phyloP scores from a whole-genome alignment of 148 eudicot genomes.

The Camellia granthamiana region DNA sequence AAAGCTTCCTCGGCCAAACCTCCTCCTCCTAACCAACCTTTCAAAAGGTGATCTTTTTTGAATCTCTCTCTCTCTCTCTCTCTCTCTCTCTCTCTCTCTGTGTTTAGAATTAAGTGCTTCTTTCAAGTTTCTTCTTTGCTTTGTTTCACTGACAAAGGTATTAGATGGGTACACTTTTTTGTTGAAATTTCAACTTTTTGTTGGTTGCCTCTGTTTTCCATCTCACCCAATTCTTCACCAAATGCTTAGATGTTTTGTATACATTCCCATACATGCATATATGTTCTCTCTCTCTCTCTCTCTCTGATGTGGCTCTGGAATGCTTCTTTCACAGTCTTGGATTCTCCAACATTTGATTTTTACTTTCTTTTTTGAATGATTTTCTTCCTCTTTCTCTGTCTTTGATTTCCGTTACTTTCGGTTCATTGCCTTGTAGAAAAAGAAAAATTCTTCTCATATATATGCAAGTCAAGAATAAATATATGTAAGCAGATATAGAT shows the following conservation, averaged over 20 bases:
- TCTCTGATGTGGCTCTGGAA: too few relatives aligned
- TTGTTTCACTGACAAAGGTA: constrained; percentile 27
- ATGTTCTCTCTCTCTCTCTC: background rate
- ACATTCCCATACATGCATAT: background rate
- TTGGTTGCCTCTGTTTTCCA: constrained; percentile 1
- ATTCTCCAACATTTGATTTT: too few relatives aligned
- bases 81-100: constrained; percentile 17
- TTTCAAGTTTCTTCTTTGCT: background rate
- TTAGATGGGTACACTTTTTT: constrained; percentile 1
- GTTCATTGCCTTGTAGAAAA: background rate
- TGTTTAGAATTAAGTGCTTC: background rate
- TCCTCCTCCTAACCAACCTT: constrained; percentile 23
- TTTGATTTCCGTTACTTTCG: background rate
- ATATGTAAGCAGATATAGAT: too few relatives aligned
- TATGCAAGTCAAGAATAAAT: background rate
- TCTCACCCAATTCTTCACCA: too few relatives aligned
- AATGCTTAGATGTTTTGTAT: background rate
- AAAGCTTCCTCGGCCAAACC: constrained; percentile 12
- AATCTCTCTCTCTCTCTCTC: constrained; percentile 24
- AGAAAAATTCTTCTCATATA: background rate
- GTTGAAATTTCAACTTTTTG: background rate
- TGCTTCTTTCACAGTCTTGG: too few relatives aligned
- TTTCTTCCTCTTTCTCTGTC: background rate
- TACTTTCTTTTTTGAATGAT: background rate
- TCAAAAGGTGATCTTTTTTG: constrained; percentile 54